Conservation (phyloP, 2,329 filamentous ascomycete genomes). For the Apiospora koreana region DNA sequence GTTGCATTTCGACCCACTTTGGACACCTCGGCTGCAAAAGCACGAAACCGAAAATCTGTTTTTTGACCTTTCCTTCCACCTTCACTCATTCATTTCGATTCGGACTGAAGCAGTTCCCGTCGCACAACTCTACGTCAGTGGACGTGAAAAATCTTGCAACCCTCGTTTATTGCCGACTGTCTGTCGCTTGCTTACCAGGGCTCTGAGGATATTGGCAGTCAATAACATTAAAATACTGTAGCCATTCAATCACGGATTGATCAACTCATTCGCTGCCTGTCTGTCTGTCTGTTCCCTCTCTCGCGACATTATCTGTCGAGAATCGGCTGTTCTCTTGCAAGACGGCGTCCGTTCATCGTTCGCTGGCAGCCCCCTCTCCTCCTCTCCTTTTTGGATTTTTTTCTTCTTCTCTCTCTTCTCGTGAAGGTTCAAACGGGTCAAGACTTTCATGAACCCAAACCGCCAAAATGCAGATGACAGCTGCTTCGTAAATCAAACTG, state of each 20-base stretch:
- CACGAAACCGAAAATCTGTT: background rate
- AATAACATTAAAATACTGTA: background rate
- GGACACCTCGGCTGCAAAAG: background rate
- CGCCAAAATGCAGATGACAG: slow-evolving; percentile 18
- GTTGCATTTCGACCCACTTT: background rate
- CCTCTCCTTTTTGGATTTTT: background rate
- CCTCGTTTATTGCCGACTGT: background rate
- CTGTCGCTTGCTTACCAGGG: background rate
- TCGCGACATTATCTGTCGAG: background rate
- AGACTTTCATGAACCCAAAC: background rate
- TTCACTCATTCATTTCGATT: background rate
- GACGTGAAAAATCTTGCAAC: background rate
- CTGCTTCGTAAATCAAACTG: slow-evolving; percentile 20
- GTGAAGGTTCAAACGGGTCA: background rate
- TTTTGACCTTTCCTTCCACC: background rate
- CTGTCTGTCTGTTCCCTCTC: background rate
- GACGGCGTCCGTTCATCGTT: background rate
- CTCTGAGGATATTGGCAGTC: background rate
- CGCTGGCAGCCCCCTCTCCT: background rate
- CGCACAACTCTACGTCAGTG: slow-evolving; percentile 1
- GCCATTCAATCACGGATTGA: background rate
- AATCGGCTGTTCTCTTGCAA: background rate
- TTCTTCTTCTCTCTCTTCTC: background rate
- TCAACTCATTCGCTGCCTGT: background rate
- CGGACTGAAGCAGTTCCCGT: background rate